These are phyloP conservation scores for Ganoderma lingzhi DNA, from an alignment of 1,284 basidiomycete species.

Conservation along the genomic window DNA sequence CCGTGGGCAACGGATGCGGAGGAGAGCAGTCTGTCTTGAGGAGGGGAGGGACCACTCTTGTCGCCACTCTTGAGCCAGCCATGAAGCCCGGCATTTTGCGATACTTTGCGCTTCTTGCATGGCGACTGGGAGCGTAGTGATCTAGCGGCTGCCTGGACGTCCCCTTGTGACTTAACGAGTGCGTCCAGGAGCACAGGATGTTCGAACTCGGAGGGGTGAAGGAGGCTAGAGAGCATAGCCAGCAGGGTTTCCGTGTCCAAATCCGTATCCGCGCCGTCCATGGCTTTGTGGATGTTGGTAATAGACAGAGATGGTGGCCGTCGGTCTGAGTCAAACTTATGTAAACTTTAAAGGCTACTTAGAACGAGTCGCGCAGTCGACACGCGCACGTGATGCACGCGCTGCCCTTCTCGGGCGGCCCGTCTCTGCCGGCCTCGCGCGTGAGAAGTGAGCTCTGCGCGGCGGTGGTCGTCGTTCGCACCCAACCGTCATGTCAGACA, in stretches of 20 bases:
- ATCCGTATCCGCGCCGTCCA: conserved; percentile 20
- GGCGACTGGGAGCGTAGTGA: conserved; percentile 34
- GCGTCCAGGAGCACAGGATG: conserved; percentile 63
- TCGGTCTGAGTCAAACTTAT: neutral
- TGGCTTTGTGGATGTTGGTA: neutral
- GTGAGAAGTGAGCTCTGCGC: neutral
- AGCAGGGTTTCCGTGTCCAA: conserved; percentile 74
- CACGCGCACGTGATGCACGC: conserved; percentile 18
- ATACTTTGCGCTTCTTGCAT: conserved; percentile 49
- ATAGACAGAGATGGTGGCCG: conserved; percentile 3
- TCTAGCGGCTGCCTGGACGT: conserved; percentile 65
- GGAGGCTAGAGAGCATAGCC: conserved; percentile 68
- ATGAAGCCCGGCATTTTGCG: conserved; percentile 52
- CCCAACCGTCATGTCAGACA: conserved; percentile 19
- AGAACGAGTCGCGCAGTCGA: neutral
- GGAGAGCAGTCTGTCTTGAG: neutral
- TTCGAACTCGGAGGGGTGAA: conserved; percentile 48
- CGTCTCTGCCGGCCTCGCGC: neutral
- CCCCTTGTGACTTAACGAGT: conserved; percentile 65
- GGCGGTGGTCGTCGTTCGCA: neutral
- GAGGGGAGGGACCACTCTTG: neutral
- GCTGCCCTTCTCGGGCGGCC: neutral
- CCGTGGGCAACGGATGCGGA: neutral
- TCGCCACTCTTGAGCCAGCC: conserved; percentile 55
- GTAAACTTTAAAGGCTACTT: too few relatives aligned